phyloP scores from a whole-genome alignment of 1,284 basidiomycete species.

The Phlebopus sp. region DNA sequence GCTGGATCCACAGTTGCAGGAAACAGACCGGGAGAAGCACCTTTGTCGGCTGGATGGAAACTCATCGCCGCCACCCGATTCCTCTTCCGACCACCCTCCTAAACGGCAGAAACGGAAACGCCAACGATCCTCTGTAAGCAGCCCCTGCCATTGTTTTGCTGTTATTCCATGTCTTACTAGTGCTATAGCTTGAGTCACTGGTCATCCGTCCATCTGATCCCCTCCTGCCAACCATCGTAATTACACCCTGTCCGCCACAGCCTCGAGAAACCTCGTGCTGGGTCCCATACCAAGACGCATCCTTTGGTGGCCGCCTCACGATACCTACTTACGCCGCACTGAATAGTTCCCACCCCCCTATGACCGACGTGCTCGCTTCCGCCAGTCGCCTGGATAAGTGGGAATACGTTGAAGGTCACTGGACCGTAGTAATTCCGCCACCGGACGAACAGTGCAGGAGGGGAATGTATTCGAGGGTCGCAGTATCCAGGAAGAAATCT shows the following conservation, averaged over 20 bases:
- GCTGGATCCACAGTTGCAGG: conserved; percentile 15
- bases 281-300: conserved; percentile 53
- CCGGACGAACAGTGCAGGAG: conserved; percentile 46
- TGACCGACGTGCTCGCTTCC: conserved; percentile 22
- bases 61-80: not conserved
- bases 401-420: conserved; percentile 52
- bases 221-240: conserved; percentile 47
- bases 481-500: conserved; percentile 15
- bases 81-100: not conserved
- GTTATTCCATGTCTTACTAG: not conserved
- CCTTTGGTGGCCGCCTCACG: conserved; percentile 48
- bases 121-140: conserved; percentile 25
- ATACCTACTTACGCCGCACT: conserved; percentile 49
- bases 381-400: conserved; percentile 39
- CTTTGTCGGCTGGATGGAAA: not conserved
- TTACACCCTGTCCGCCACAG: conserved; percentile 45
- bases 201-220: conserved; percentile 35
- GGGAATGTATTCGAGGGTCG: conserved; percentile 39
- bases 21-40: conserved; percentile 7
- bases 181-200: conserved; percentile 22
- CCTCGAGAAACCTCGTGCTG: conserved; percentile 40
- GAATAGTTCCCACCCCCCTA: conserved; percentile 49
- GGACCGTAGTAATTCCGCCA: conserved; percentile 47
- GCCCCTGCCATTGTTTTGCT: not conserved
- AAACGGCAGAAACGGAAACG: conserved; percentile 24